Percentiles rank a stretch among this genome's conserved stretches.
Evolutionary conservation across 1,284 basidiomycete species (phyloP).

Genomic region (Marasmius tenuissimus): DNA sequence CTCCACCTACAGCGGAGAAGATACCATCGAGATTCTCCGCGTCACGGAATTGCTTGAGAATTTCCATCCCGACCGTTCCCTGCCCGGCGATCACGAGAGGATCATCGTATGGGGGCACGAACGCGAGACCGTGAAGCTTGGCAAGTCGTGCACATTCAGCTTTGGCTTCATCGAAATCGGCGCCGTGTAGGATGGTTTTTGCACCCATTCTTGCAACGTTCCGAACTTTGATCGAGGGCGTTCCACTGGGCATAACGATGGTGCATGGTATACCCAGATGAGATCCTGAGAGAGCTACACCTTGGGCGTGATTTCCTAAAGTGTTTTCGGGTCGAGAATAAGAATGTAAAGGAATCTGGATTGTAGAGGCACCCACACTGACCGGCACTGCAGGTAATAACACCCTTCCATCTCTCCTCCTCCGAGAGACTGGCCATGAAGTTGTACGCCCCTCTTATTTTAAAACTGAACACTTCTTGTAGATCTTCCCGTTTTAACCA

Average conservation of each 20-base stretch:
- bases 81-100: conserved; percentile 97
- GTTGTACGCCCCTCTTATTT: conserved; percentile 98
- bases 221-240: conserved; percentile 94
- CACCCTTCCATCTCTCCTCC: conserved; percentile 95
- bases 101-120: conserved; percentile 98
- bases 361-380: conserved; percentile 54
- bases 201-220: conserved; percentile 94
- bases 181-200: conserved; percentile 90
- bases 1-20: conserved; percentile 92
- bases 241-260: conserved; percentile 97
- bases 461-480: conserved; percentile 99
- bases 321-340: conserved; percentile 5
- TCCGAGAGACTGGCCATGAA: conserved; percentile 92
- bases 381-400: conserved; percentile 98
- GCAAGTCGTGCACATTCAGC: conserved; percentile 90
- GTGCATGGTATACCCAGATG: conserved; percentile 91
- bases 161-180: conserved; percentile 97
- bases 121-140: conserved; percentile 73
- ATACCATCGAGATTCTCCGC: conserved; percentile 81
- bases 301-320: conserved; percentile 96
- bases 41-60: conserved; percentile 82
- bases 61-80: conserved; percentile 94
- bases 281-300: conserved; percentile 91
- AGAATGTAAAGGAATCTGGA: conserved; percentile 6
- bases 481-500: conserved; percentile 95